phyloP scores from a whole-genome alignment of 495 filamentous ascomycete genomes.

The Aspergillus coremiiformis region DNA sequence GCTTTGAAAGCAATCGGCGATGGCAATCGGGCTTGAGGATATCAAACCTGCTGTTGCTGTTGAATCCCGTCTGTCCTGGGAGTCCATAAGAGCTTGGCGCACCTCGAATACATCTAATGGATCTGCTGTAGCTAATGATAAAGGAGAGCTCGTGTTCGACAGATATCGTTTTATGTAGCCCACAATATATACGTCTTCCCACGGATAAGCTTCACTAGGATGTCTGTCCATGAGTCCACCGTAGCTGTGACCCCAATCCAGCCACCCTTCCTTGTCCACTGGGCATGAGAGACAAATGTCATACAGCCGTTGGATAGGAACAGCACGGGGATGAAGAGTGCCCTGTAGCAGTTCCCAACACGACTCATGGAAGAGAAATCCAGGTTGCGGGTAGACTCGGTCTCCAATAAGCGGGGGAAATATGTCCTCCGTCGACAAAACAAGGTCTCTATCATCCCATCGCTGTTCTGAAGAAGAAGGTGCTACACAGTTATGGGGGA shows the following conservation, averaged over 20 bases:
- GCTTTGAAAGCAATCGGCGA: not conserved
- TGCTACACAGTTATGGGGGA: not conserved
- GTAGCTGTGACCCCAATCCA: conserved; percentile 10
- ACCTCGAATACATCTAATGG: not conserved
- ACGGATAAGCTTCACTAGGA: conserved; percentile 3
- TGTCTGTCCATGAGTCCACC: conserved; percentile 1
- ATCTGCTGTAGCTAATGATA: not conserved
- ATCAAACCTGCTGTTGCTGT: not conserved
- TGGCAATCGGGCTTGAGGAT: not conserved
- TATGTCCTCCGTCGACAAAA: not conserved
- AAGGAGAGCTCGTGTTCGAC: not conserved
- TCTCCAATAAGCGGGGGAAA: conserved; percentile 5
- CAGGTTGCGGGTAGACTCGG: not conserved
- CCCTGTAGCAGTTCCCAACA: conserved; percentile 3
- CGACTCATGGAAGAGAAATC: conserved; percentile 8
- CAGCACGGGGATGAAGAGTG: not conserved
- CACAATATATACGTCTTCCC: conserved; percentile 4
- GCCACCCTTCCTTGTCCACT: not conserved
- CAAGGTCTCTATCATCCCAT: not conserved
- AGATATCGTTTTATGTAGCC: not conserved
- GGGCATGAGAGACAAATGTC: conserved; percentile 7
- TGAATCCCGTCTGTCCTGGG: not conserved
- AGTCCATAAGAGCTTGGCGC: not conserved
- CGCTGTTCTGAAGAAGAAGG: not conserved
- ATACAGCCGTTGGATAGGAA: conserved; percentile 4